phyloP scores from a whole-genome alignment of 2,329 filamentous ascomycete genomes.

The Aureobasidium sp. region DNA sequence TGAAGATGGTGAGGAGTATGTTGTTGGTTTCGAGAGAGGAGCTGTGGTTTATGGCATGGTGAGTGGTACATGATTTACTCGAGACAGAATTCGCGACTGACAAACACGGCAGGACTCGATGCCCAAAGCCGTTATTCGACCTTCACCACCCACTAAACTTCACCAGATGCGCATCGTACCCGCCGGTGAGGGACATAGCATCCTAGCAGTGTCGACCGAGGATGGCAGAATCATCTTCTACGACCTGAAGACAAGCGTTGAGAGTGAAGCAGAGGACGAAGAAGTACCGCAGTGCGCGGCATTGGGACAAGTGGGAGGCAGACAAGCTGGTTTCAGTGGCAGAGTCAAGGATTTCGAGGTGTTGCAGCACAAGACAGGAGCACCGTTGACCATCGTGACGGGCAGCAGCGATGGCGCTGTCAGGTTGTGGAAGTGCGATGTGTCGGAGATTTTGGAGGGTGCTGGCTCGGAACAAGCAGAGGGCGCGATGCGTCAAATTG shows the following conservation, averaged over 20 bases:
- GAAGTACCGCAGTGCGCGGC: slow-evolving; percentile 42
- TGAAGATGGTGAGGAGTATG: slow-evolving; percentile 68
- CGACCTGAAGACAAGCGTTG: slow-evolving; percentile 50
- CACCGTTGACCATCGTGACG: slow-evolving; percentile 53
- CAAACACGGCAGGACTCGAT: slow-evolving; percentile 52
- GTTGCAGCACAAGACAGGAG: slow-evolving; percentile 34
- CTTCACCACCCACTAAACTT: slow-evolving; percentile 64
- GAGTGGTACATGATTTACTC: slow-evolving; percentile 23
- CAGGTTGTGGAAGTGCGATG: slow-evolving; percentile 61
- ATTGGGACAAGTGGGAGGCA: slow-evolving; percentile 71
- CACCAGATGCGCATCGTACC: slow-evolving; percentile 70
- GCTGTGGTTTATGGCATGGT: slow-evolving; percentile 74
- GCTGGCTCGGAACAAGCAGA: not conserved
- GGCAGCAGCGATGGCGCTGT: slow-evolving; percentile 79
- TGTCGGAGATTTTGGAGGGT: slow-evolving; percentile 1
- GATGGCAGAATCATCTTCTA: slow-evolving; percentile 83
- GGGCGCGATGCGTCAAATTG: slow-evolving; percentile 40
- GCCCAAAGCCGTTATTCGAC: slow-evolving; percentile 64
- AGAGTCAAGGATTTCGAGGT: slow-evolving; percentile 86
- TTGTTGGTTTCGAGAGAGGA: slow-evolving; percentile 80
- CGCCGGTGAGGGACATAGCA: slow-evolving; percentile 29
- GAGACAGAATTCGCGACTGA: not conserved
- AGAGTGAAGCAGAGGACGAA: slow-evolving; percentile 23
- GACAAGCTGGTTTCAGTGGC: slow-evolving; percentile 50
- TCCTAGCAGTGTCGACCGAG: slow-evolving; percentile 77